These are phyloP conservation scores for Falciphora oryzae DNA, from an alignment of 2,329 filamentous ascomycete species.

Conservation along the genomic window DNA sequence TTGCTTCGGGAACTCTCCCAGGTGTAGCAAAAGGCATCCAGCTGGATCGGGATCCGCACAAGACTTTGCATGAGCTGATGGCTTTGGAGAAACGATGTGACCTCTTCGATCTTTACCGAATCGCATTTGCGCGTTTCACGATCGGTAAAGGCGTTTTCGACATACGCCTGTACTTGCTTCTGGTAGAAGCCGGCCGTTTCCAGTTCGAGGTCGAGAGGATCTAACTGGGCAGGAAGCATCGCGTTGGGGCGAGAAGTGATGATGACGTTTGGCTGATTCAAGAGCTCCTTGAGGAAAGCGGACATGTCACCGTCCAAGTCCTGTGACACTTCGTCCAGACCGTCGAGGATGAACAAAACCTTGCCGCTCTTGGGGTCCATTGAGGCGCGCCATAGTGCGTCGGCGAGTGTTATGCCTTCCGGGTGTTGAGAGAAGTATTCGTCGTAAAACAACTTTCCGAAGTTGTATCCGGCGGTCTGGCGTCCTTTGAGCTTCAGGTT, in stretches of 20 bases:
- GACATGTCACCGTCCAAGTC: too few species aligned
- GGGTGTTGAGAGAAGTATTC: too few species aligned
- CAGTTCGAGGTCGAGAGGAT: constrained; percentile 27
- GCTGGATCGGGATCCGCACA: constrained; percentile 36
- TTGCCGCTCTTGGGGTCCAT: too few species aligned
- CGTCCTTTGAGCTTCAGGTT: too few species aligned
- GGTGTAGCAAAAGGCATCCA: constrained; percentile 36
- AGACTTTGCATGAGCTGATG: constrained; percentile 29
- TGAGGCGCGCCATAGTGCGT: too few species aligned
- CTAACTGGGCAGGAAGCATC: constrained; percentile 10
- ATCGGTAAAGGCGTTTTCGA: constrained; percentile 18
- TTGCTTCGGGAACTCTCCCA: constrained; percentile 29
- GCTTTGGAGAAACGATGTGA: constrained; percentile 27
- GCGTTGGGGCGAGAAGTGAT: constrained; percentile 33
- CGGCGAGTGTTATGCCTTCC: too few species aligned
- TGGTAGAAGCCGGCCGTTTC: constrained; percentile 34
- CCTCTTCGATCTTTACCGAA: too few species aligned
- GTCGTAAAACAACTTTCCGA: too few species aligned
- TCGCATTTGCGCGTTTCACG: constrained; percentile 11
- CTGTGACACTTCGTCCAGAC: too few species aligned
- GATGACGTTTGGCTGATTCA: constrained; percentile 30
- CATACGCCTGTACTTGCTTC: constrained; percentile 29
- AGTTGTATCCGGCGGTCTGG: too few species aligned
- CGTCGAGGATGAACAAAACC: too few species aligned
- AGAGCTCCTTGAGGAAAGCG: constrained; percentile 25